A percentile compares a stretch with the other conserved stretches of the same genome.
Conservation (phyloP, 371 early-diverging fungal species). For the Thermomucor indicae-seudaticae region DNA sequence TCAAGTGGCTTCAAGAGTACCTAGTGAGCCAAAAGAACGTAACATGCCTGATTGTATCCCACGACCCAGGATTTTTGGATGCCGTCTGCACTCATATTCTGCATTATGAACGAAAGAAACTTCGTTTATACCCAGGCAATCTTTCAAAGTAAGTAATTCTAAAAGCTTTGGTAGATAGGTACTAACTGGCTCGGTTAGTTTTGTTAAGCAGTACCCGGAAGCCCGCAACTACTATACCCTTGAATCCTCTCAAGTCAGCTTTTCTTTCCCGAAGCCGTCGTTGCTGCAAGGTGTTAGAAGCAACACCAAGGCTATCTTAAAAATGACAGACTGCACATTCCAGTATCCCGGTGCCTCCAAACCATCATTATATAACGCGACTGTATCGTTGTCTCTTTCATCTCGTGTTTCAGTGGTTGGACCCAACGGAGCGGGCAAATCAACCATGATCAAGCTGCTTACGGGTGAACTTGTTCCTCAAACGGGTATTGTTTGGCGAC, state of each 20-base stretch:
- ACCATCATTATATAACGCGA: constrained; percentile 58
- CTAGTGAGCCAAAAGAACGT: constrained; percentile 91
- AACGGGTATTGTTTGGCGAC: constrained; percentile 65
- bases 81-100: constrained; percentile 78
- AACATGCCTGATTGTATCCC: constrained; percentile 97
- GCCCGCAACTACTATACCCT: constrained; percentile 72
- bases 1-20: constrained; percentile 94
- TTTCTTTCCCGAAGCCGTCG: constrained; percentile 72
- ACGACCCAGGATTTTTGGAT: constrained; percentile 97
- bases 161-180: not conserved
- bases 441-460: constrained; percentile 80
- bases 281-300: constrained; percentile 72
- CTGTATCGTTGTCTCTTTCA: constrained; percentile 63
- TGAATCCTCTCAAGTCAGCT: constrained; percentile 62
- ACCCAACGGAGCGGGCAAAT: constrained; percentile 82
- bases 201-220: constrained; percentile 54
- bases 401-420: constrained; percentile 83
- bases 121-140: constrained; percentile 66
- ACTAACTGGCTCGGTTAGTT: constrained; percentile 12
- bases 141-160: constrained; percentile 36
- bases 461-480: constrained; percentile 69
- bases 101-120: constrained; percentile 72
- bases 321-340: constrained; percentile 63
- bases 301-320: constrained; percentile 74
- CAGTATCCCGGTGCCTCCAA: constrained; percentile 65